These are phyloP conservation scores for Syzygium aqueum DNA, from an alignment of 345 rosid species.

Conservation along the genomic window DNA sequence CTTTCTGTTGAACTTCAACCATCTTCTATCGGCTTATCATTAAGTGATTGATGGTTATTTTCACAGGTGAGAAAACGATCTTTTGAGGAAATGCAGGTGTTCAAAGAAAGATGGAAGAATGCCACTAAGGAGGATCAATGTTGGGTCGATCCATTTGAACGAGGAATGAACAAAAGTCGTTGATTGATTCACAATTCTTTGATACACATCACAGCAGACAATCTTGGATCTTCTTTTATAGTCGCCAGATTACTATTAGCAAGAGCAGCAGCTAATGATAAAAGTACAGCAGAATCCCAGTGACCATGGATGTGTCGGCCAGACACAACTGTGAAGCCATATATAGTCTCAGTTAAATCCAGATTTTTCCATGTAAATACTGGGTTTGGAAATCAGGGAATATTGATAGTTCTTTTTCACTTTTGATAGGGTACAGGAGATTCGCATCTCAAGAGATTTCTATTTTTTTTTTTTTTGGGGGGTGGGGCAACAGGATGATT, in stretches of 20 bases:
- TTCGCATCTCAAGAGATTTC: not conserved
- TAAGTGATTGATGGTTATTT: not conserved
- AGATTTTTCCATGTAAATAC: not conserved
- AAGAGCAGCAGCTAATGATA: not conserved
- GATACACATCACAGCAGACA: not conserved
- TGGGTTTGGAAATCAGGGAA: not conserved
- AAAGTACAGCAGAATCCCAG: not conserved
- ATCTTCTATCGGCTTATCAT: not conserved
- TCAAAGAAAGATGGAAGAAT: slow-evolving; percentile 58
- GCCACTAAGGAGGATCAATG: slow-evolving; percentile 59
- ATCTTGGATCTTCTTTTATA: not conserved
- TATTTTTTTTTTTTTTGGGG: not conserved
- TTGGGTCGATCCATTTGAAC: slow-evolving; percentile 76
- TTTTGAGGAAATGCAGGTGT: slow-evolving; percentile 56
- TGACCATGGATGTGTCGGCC: not conserved
- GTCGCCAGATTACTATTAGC: not conserved
- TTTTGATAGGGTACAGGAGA: not conserved
- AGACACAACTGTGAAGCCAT: not conserved
- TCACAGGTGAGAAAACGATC: slow-evolving; percentile 76
- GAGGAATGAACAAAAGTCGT: not conserved
- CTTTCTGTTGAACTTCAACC: not conserved
- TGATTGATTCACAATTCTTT: not conserved
- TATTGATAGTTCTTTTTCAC: not conserved
- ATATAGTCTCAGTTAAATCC: not conserved
- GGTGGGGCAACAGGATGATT: not conserved